These are phyloP conservation scores for Sporothrix brasiliensis DNA, from an alignment of 2,329 filamentous ascomycete genomes.

Conservation along the genomic window DNA sequence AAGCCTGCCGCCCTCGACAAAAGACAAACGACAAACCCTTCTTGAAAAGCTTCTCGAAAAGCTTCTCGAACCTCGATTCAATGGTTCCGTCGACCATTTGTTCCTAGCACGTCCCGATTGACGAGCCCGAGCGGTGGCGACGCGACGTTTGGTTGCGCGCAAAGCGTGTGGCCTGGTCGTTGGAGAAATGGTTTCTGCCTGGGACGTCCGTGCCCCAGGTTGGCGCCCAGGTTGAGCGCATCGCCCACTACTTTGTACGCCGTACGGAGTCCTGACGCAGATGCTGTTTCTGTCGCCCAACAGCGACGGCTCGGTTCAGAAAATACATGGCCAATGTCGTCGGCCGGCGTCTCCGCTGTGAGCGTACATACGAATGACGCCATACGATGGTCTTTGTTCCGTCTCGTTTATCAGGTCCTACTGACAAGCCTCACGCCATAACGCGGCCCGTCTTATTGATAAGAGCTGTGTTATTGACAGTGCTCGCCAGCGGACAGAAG, in stretches of 20 bases:
- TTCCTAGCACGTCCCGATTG: neutral
- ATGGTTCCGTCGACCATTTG: neutral
- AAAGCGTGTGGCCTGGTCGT: too few relatives aligned
- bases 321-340: too few relatives aligned
- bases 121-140: conserved; percentile 5
- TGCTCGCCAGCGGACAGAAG: neutral
- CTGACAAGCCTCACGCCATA: neutral
- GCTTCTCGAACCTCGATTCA: neutral
- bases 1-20: neutral
- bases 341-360: too few relatives aligned
- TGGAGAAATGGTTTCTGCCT: neutral
- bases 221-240: conserved; percentile 5
- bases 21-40: neutral
- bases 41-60: conserved; percentile 1
- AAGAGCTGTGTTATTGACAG: conserved; percentile 20
- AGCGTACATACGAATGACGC: too few relatives aligned
- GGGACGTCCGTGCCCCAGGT: neutral
- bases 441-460: conserved; percentile 26
- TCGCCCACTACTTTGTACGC: too few relatives aligned
- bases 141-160: neutral
- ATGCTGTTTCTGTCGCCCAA: too few relatives aligned
- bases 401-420: too few relatives aligned
- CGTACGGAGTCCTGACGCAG: too few relatives aligned
- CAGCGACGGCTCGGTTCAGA: too few relatives aligned
- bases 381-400: too few relatives aligned